These are phyloP conservation scores for Takashimella tepidaria DNA, from an alignment of 1,284 basidiomycete species.

Conservation along the genomic window DNA sequence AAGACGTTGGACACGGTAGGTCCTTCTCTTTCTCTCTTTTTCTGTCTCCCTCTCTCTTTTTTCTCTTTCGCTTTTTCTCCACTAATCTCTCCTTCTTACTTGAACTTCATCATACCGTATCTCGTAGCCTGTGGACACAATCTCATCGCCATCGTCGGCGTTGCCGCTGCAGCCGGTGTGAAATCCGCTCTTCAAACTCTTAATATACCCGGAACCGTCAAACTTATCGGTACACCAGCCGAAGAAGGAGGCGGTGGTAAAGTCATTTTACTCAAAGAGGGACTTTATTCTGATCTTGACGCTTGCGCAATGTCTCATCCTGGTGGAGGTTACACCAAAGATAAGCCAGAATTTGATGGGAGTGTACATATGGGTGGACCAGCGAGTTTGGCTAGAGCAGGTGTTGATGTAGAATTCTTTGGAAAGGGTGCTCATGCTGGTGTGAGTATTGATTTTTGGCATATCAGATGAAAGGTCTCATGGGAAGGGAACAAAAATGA, in stretches of 20 bases:
- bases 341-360: slow-evolving; percentile 12
- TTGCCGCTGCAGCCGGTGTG: slow-evolving; percentile 40
- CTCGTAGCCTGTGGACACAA: slow-evolving; percentile 60
- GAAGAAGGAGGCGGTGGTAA: slow-evolving; percentile 82
- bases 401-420: slow-evolving; percentile 25
- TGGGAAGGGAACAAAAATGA: neutral
- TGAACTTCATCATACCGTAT: neutral
- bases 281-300: slow-evolving; percentile 61
- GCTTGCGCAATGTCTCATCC: slow-evolving; percentile 31
- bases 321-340: slow-evolving; percentile 15
- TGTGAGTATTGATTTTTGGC: slow-evolving; percentile 12
- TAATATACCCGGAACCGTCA: slow-evolving; percentile 36
- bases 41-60: neutral
- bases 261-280: slow-evolving; percentile 61
- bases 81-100: neutral
- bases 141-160: slow-evolving; percentile 45
- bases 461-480: no score
- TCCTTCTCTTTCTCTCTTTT: neutral
- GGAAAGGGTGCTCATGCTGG: slow-evolving; percentile 33
- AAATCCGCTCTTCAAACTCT: slow-evolving; percentile 35
- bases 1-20: slow-evolving; percentile 25
- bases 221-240: slow-evolving; percentile 50
- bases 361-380: slow-evolving; percentile 18
- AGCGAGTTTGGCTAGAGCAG: slow-evolving; percentile 23
- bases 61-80: neutral